A percentile compares a stretch with the other conserved stretches of the same genome.
These are phyloP conservation scores for Podaxis carcinomalis DNA, from an alignment of 768 basidiomycete genomes.

Conservation along the genomic window DNA sequence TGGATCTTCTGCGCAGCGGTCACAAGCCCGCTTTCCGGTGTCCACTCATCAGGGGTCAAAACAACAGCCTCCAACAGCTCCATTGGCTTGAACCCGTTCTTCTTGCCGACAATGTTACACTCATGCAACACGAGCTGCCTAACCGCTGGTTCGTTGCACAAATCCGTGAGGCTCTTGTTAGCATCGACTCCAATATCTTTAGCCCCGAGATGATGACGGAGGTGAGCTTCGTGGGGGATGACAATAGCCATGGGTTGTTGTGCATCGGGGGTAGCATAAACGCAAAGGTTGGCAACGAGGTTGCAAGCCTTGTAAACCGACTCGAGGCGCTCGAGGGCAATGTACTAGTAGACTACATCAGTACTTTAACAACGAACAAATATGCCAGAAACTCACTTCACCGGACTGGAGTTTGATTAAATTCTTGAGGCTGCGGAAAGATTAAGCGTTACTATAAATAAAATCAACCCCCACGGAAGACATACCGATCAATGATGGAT, in stretches of 20 bases:
- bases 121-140: slow-evolving; percentile 65
- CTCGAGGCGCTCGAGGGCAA: slow-evolving; percentile 88
- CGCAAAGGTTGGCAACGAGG: slow-evolving; percentile 77
- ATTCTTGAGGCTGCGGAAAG: slow-evolving; percentile 69
- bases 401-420: slow-evolving; percentile 81
- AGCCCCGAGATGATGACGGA: slow-evolving; percentile 51
- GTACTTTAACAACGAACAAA: slow-evolving; percentile 6
- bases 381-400: slow-evolving; percentile 42
- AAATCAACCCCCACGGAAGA: background rate
- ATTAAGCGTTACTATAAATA: background rate
- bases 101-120: slow-evolving; percentile 78
- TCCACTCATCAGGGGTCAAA: slow-evolving; percentile 85
- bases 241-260: slow-evolving; percentile 84
- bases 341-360: slow-evolving; percentile 48
- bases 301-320: slow-evolving; percentile 83
- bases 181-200: slow-evolving; percentile 28
- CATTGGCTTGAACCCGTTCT: slow-evolving; percentile 76
- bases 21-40: slow-evolving; percentile 82
- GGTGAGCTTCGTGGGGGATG: slow-evolving; percentile 73
- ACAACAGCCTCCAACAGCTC: slow-evolving; percentile 77
- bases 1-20: slow-evolving; percentile 48
- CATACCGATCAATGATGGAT: slow-evolving; percentile 81
- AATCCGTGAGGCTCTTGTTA: slow-evolving; percentile 37
- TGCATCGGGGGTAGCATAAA: slow-evolving; percentile 72
- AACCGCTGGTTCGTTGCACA: slow-evolving; percentile 57